Evolutionary conservation across 108 stramenopile genomes (phyloP), one percentile per base, ranked within the genome.

Genomic region (Pseudonitzschia pungens): DNA sequence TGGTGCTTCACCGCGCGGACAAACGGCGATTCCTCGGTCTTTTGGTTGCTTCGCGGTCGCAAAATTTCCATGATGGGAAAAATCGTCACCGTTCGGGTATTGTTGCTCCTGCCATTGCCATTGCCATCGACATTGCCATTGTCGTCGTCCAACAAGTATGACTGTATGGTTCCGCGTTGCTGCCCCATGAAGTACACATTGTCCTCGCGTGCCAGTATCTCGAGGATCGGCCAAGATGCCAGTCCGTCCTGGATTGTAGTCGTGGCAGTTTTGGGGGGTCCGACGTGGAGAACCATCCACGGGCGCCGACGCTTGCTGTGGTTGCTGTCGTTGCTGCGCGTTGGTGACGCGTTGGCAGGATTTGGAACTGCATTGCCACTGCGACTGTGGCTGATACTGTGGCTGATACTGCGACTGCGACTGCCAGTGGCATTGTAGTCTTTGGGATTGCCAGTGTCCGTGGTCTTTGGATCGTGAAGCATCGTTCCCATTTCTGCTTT

Each of bases 211-310:
- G 64, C 64, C 18, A 65, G 33, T 9, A 12, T 28, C 14, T 26
- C 64, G 18, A 24, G 22, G 11, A 42, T 20, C 18, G 45, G 45
- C 45, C 45, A 48, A 14, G 28, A 26, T 14, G 28, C 41, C 22
- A 65, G 36, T 3, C 33, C 31, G 20, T 43, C 22, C 41, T 65
- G 64, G 40, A 65, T 40, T 18, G 41, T 42, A 0, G 64, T 65
- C 1, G 64, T 65, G 28, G 64, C 64, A 18, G 64, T 65, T 41
- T 65, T 65, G 2, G 64, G 64, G 12, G 64, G 64, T 42, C 64
- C 64, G 20, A 65, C 64, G 36, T 65, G 64, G 8, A 65, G 33
- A 20, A 65, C 33, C 40, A 65, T 18, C 33, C 41, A 65, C 8
- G 64, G 64, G n/a, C 57, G 57, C 36, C 36, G 36, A 2, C 36